These are phyloP conservation scores for Candida quercuum DNA, from an alignment of 805 yeast species.

Conservation along the genomic window DNA sequence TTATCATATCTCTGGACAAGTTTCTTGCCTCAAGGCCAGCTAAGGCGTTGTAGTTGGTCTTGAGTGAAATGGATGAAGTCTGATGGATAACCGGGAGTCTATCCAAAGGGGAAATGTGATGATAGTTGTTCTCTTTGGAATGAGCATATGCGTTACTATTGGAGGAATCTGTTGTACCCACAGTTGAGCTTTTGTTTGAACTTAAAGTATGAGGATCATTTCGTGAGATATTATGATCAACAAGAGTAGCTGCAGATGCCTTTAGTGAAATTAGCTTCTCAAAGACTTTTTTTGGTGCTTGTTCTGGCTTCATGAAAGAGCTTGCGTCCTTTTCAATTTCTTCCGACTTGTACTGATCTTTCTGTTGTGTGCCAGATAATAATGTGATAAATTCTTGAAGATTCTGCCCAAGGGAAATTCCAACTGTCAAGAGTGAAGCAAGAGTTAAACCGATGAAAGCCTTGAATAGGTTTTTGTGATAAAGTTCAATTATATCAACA, in stretches of 20 bases:
- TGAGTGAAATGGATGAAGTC: background rate
- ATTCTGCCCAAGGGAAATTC: conserved; percentile 6
- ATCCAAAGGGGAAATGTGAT: background rate
- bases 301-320: no score
- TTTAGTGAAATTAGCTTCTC: conserved; percentile 16
- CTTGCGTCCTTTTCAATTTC: background rate
- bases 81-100: background rate
- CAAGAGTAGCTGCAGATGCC: conserved; percentile 24
- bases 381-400: background rate
- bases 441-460: conserved; percentile 8
- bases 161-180: no score
- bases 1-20: conserved; percentile 2
- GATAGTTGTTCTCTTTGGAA: background rate
- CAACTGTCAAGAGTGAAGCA: conserved; percentile 6
- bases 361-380: background rate
- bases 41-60: conserved; percentile 2
- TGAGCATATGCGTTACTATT: conserved; percentile 2
- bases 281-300: background rate
- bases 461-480: conserved; percentile 2
- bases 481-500: background rate
- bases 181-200: background rate
- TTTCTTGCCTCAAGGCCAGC: background rate
- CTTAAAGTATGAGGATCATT: no score
- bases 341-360: background rate
- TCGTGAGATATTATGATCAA: no score